Evolutionary conservation across 345 rosid genomes (phyloP), one percentile per base, ranked within the genome.

Genomic region (Arabis alpina): DNA sequence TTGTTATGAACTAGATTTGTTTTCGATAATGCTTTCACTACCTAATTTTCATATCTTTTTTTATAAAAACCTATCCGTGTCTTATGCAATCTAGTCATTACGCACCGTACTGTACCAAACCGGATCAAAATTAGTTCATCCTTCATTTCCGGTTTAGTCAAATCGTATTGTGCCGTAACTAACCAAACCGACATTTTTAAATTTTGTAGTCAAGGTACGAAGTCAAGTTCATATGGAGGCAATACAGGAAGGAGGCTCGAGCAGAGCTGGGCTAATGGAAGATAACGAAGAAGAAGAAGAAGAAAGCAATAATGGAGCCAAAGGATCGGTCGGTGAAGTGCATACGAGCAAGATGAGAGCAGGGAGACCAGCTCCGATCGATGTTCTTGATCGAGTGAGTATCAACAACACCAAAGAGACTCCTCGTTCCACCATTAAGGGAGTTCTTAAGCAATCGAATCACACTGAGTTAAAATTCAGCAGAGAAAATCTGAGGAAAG

Each of bases 351-450:
- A 8, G 72, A 37, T 68, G 63, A 59, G 73, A 48, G 32, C 0
- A 10, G 49, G 0, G 6, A 76, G 80, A 78, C 86, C 86, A 36
- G 81, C 88, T 82, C 86, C 86, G 7, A 5, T 84, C 6, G 82
- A 86, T 27, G 30, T 89, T 58, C 78, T 87, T 1, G 40, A 80
- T 45, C 78, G 56, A 10, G 88, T 86, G 54, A 84, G 58, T 52
- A 75, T 89, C 50, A 84, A 85, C 62, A 52, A 77, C 60, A 66
- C 72, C 2, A 53, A 49, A 1, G 92, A 79, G 71, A 85, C 96
- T 48, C 96, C 96, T 76, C 81, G 83, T n/a, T 87, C 91, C 3
- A 87, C 89, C 64, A 79, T 89, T 56, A 87, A 84, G 75, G 64
- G 74, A 24, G 62, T 86, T 36, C 85, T 89, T 42, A 8, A 66